Base-by-base conservation (phyloP, 2,329 filamentous ascomycete species). In the Geosmithia morbida region DNA sequence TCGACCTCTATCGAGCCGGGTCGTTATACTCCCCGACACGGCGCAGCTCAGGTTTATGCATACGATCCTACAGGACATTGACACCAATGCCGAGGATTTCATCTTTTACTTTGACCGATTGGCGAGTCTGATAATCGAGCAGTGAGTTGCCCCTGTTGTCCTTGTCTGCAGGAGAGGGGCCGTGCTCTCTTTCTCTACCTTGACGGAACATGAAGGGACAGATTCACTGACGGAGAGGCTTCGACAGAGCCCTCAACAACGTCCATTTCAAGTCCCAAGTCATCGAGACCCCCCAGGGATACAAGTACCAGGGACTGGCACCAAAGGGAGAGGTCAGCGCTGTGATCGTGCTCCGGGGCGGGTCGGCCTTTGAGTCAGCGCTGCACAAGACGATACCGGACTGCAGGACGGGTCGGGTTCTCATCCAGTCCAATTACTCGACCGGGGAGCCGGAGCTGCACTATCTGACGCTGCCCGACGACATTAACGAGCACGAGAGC, bases 21-120 rank as follows among this genome's bases (percentile, higher is more conserved):
- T 94, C 37, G 70, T 84, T 5, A 64, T 94, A 16, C 67, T 97
- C 48, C 72, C 82, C 42, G 75, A 85, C 51, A 94, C 85, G 1
- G 76, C 81, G 8, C 92, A 98, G 62, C 72, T 96, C 48, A 74
- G 73, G 48, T 89, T 81, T 44, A 95, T 98, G 77, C 89, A 87
- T 61, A 96, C 89, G 0, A 85, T 96, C 48, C 77, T 98, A 41
- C 83, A 94, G 58, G 77, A 92, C 55, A 83, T 85, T 17, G 75
- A 81, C 44, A 90, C 87, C 0, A 70, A 75, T 7, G 76, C 86
- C 41, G 90, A 95, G 59, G 89, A 97, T 56, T 97, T 96, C 61
- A 87, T 95, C 51, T 97, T 97, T 65, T 97, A 97, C 65, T 96
- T 97, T 62, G 88, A 98, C 64, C 79, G 92, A 39, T 70, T 97